phyloP scores from a whole-genome alignment of 2,329 filamentous ascomycete genomes.

The Ophiostoma quercus region DNA sequence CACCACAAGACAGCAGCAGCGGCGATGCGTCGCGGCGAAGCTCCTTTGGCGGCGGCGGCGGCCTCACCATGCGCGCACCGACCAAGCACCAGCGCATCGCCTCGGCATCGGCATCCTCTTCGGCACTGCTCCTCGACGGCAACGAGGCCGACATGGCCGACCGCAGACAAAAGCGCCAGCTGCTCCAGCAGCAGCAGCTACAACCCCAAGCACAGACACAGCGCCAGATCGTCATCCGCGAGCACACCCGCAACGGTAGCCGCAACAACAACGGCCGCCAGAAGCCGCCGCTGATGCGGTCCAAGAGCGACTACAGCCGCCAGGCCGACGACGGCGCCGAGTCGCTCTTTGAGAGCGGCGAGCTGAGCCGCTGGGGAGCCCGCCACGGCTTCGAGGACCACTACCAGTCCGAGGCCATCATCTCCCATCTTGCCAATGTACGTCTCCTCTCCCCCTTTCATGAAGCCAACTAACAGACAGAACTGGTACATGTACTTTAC shows the following conservation, averaged over 20 bases:
- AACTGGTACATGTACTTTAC: constrained; percentile 99
- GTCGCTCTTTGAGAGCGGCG: constrained; percentile 26
- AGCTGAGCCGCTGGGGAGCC: constrained; percentile 46
- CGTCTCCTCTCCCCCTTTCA: background rate
- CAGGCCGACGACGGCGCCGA: constrained; percentile 32
- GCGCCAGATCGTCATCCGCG: constrained; percentile 35
- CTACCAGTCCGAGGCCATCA: constrained; percentile 84
- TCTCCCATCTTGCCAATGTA: constrained; percentile 65
- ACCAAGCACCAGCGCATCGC: constrained; percentile 13
- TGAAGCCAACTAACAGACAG: background rate
- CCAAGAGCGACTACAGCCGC: constrained; percentile 52
- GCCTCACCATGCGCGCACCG: constrained; percentile 18
- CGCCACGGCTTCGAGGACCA: constrained; percentile 91
- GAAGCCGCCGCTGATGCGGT: constrained; percentile 51
- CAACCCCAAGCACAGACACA: constrained; percentile 28
- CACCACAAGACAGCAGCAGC: constrained; percentile 16
- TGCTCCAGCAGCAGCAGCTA: constrained; percentile 14
- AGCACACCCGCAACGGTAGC: constrained; percentile 32
- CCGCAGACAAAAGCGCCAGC: constrained; percentile 2
- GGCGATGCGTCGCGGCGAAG: constrained; percentile 20
- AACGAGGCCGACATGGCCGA: constrained; percentile 31
- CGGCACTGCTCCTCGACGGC: constrained; percentile 10
- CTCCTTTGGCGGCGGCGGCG: constrained; percentile 20
- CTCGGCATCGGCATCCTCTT: constrained; percentile 3
- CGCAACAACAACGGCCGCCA: constrained; percentile 26